phyloP scores from a whole-genome alignment of 2,329 filamentous ascomycete genomes.

The Xylaria sp. region DNA sequence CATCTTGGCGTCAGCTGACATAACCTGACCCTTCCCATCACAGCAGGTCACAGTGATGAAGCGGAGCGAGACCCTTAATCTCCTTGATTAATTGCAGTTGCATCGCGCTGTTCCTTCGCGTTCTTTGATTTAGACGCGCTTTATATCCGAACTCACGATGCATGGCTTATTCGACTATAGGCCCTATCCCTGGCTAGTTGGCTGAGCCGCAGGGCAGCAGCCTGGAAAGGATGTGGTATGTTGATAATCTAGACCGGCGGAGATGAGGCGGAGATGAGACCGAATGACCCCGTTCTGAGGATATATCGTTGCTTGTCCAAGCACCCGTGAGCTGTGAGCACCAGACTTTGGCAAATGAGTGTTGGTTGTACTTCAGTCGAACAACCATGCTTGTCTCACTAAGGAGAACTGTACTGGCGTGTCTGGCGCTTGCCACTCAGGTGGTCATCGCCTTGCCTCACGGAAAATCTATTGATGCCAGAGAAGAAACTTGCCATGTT shows the following conservation, averaged over 20 bases:
- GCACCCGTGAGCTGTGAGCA: background rate
- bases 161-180: background rate
- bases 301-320: background rate
- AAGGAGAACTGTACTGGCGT: background rate
- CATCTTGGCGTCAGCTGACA: conserved; percentile 1
- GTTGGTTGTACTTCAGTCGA: background rate
- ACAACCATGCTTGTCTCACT: background rate
- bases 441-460: background rate
- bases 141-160: background rate
- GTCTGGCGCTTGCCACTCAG: background rate
- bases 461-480: background rate
- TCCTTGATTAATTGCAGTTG: background rate
- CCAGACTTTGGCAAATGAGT: background rate
- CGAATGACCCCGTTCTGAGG: background rate
- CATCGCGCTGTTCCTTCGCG: background rate
- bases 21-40: background rate
- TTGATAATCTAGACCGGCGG: background rate
- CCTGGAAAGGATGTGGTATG: background rate
- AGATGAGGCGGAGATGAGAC: background rate
- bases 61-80: background rate
- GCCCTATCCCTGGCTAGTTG: background rate
- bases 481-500: background rate
- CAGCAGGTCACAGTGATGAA: background rate
- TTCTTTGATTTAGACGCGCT: background rate
- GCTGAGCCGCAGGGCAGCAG: background rate